Base-by-base conservation (phyloP, 2,329 filamentous ascomycete genomes). In the Diplocarpon rosae region DNA sequence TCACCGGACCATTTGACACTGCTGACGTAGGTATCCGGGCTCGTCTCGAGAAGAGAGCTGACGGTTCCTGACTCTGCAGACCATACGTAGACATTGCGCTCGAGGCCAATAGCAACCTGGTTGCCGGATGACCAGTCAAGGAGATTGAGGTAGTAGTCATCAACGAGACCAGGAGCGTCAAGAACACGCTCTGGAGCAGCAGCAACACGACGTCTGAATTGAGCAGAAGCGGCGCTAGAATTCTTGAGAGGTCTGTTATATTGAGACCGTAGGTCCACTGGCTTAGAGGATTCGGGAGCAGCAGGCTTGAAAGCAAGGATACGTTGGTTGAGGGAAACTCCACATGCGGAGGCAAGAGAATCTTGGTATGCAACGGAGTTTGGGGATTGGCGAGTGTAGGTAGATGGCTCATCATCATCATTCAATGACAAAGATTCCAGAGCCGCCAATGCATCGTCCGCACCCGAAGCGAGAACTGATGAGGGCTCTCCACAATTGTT, bases 1-100 rank as follows among this genome's bases (percentile, higher is more conserved):
- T 98, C 92, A 40, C 85, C 87, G 51, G 89, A 95, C 92, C 92
- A 98, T 71, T 96, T 96, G 61, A 98, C 90, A 55, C 89, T 95
- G 70, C 89, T 93, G 60, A 98, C 80, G 63, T 98, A 96, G 15
- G 90, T 96, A 64, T 98, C 92, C 15, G 85, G 72, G 45, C 78
- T 76, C 39, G 86, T 87, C 70, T 98, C 90, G 40, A 96, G 70
- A 17, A 98, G 79, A 59, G 84, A 90, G 69, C 77, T 85, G 50
- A 98, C 92, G 13, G 81, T 79, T 48, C 92, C 92, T 60, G 87
- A 83, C 55, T 96, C 92, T 12, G 92, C 92, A 30, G 92, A 96
- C 92, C 92, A 98, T 57, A 98, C 85, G 60, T 98, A 98, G 57
- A 98, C 92, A 56, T 83, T 94, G 55, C 90, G 88, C 71, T 96